phyloP scores from a whole-genome alignment of 495 filamentous ascomycete species.

The Tetracladium setigerum region DNA sequence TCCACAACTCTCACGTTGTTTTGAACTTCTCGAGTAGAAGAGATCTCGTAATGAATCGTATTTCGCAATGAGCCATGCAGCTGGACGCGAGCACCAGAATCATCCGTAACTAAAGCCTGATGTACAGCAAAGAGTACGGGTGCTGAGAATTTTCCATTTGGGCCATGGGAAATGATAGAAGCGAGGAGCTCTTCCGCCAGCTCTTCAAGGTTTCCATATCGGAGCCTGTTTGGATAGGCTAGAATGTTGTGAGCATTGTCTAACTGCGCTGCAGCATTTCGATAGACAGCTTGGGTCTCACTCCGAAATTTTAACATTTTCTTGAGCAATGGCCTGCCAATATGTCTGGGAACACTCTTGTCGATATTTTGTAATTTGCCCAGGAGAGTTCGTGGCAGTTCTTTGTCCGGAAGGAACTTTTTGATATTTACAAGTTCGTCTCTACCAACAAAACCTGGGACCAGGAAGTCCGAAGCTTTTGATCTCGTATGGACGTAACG shows the following conservation, averaged over 20 bases:
- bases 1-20: constrained; percentile 4
- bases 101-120: constrained; percentile 47
- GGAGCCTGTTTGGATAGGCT: constrained; percentile 35
- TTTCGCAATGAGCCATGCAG: constrained; percentile 1
- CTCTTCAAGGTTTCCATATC: constrained; percentile 53
- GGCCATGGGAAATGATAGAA: constrained; percentile 34
- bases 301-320: constrained; percentile 45
- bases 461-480: constrained; percentile 46
- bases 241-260: constrained; percentile 41
- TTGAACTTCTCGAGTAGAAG: constrained; percentile 22
- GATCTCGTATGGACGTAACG: constrained; percentile 56
- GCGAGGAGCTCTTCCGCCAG: constrained; percentile 47
- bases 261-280: constrained; percentile 39
- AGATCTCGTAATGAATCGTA: constrained; percentile 33
- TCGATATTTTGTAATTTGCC: constrained; percentile 41
- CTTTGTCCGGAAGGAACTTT: constrained; percentile 50
- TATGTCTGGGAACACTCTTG: constrained; percentile 42
- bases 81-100: constrained; percentile 37
- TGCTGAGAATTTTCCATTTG: constrained; percentile 35
- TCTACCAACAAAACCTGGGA: constrained; percentile 54
- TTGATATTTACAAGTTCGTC: constrained; percentile 51
- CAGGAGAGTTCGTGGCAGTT: constrained; percentile 28
- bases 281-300: constrained; percentile 42
- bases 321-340: constrained; percentile 39
- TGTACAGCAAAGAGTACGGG: constrained; percentile 63